phyloP scores from a whole-genome alignment of 768 basidiomycete species.

The Steccherinum ochraceum region DNA sequence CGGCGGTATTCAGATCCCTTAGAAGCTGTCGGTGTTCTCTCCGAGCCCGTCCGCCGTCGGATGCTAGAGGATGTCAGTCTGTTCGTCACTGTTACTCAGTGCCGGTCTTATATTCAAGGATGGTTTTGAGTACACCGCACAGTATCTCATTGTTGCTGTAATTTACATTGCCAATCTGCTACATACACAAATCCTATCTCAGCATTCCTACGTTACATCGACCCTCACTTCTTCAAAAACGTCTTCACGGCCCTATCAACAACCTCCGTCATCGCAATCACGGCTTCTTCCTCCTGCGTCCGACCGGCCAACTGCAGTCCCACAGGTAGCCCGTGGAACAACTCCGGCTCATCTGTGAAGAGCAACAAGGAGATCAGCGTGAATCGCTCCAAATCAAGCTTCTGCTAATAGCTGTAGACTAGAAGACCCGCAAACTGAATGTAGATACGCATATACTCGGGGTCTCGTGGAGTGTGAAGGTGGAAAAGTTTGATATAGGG shows the following conservation, averaged over 20 bases:
- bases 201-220: neutral
- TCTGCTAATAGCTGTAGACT: too few relatives aligned
- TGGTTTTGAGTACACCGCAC: too few relatives aligned
- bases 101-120: too few relatives aligned
- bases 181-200: neutral
- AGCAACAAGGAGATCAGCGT: neutral
- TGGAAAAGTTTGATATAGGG: neutral
- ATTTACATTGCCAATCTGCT: neutral
- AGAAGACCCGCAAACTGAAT: neutral
- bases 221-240: neutral
- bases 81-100: too few relatives aligned
- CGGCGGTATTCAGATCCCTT: too few relatives aligned
- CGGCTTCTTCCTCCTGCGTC: constrained; percentile 46
- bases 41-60: neutral
- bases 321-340: constrained; percentile 40
- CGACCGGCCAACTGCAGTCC: constrained; percentile 42
- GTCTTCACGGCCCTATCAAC: constrained; percentile 32
- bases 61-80: too few relatives aligned
- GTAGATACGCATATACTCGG: neutral
- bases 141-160: too few relatives aligned
- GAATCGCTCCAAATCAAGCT: too few relatives aligned
- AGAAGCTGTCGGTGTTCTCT: neutral
- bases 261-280: constrained; percentile 41
- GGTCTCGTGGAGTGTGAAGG: neutral
- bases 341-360: constrained; percentile 35